Percentiles rank a stretch among this genome's conserved stretches.
phyloP scores from a whole-genome alignment of 2,329 filamentous ascomycete genomes.

The Didymella glomerata region DNA sequence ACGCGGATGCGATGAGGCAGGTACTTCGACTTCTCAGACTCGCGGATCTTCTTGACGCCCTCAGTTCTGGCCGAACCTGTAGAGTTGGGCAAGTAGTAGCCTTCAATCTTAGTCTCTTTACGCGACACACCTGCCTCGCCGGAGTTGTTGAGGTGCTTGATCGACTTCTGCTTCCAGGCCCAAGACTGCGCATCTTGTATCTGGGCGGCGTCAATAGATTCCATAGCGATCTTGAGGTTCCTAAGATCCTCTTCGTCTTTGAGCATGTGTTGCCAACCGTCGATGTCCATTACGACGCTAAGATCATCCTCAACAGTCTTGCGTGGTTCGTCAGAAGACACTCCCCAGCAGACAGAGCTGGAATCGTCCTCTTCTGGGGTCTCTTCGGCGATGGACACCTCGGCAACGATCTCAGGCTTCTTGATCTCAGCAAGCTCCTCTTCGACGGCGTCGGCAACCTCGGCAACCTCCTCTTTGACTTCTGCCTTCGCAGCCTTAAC shows the following conservation, averaged over 20 bases:
- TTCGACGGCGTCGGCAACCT: conserved; percentile 43
- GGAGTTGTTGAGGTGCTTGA: conserved; percentile 72
- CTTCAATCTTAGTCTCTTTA: conserved; percentile 64
- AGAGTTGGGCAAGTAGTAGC: conserved; percentile 83
- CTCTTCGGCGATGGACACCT: conserved; percentile 43
- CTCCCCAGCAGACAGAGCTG: conserved; percentile 66
- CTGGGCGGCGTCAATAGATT: conserved; percentile 56
- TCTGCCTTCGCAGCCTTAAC: conserved; percentile 49
- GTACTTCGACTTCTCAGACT: conserved; percentile 98
- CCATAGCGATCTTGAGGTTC: conserved; percentile 63
- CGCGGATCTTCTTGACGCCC: conserved; percentile 92
- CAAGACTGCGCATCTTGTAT: conserved; percentile 68
- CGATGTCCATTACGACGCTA: conserved; percentile 70
- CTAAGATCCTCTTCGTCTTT: conserved; percentile 74
- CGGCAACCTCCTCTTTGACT: conserved; percentile 61
- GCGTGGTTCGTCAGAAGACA: conserved; percentile 66
- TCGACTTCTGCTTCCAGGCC: conserved; percentile 76
- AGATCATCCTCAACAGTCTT: conserved; percentile 73
- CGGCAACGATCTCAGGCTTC: conserved; percentile 34
- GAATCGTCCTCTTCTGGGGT: conserved; percentile 51
- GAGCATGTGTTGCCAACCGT: conserved; percentile 73
- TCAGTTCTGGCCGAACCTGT: conserved; percentile 91
- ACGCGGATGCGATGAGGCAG: conserved; percentile 97
- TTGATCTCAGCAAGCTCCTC: conserved; percentile 43
- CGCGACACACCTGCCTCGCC: conserved; percentile 64